Percentiles rank a stretch among this genome's conserved stretches.
Evolutionary conservation across 1,284 basidiomycete species (phyloP).

Genomic region (Boletus calvinii): DNA sequence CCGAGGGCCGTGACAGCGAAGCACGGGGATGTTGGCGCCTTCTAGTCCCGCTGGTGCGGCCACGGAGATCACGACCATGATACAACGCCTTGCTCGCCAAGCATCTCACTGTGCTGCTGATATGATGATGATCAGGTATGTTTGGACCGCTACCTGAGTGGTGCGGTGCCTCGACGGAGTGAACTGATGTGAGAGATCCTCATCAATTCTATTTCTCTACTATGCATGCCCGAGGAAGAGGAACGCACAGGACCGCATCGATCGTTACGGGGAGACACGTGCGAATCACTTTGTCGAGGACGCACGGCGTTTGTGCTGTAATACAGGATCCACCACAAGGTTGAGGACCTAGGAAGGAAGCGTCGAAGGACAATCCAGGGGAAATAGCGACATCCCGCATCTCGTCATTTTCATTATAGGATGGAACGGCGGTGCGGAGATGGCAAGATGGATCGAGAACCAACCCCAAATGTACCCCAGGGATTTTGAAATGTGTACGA

Average conservation of each 20-base stretch:
- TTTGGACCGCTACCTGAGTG: neutral
- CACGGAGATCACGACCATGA: slow-evolving; percentile 17
- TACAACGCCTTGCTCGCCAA: neutral
- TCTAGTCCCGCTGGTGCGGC: slow-evolving; percentile 3
- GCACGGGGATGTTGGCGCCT: slow-evolving; percentile 12
- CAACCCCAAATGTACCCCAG: slow-evolving; percentile 4
- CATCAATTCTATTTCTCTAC: slow-evolving; percentile 21
- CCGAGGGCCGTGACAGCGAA: slow-evolving; percentile 12
- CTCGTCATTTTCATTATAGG: slow-evolving; percentile 31
- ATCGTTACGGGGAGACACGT: slow-evolving; percentile 9
- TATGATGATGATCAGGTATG: slow-evolving; percentile 4
- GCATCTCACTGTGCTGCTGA: neutral
- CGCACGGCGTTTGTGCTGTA: slow-evolving; percentile 23
- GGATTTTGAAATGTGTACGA: slow-evolving; percentile 20
- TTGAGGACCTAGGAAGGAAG: slow-evolving; percentile 31
- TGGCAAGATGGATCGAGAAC: slow-evolving; percentile 21
- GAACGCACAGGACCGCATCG: slow-evolving; percentile 9
- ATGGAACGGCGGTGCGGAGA: slow-evolving; percentile 28
- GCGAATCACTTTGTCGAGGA: slow-evolving; percentile 20
- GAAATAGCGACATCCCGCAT: slow-evolving; percentile 16
- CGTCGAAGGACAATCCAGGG: slow-evolving; percentile 27
- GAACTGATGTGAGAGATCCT: slow-evolving; percentile 19
- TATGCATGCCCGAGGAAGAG: slow-evolving; percentile 9
- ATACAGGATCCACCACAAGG: slow-evolving; percentile 28
- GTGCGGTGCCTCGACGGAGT: slow-evolving; percentile 16